phyloP scores from a whole-genome alignment of 345 rosid species.

The Turritis glabra region DNA sequence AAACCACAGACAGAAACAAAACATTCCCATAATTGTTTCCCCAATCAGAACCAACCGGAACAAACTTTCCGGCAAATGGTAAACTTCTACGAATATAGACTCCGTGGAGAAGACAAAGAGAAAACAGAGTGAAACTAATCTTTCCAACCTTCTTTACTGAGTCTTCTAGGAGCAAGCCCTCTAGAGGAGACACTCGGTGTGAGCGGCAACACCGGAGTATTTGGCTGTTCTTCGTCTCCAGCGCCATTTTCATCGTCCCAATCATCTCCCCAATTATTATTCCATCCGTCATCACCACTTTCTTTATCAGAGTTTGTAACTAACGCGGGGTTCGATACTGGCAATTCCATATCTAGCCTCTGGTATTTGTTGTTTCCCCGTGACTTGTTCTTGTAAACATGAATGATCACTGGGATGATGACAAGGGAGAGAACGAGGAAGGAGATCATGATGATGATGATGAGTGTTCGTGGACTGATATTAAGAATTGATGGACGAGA shows the following conservation, averaged over 20 bases:
- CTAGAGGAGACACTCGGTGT: conserved; percentile 71
- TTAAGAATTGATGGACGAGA: conserved; percentile 35
- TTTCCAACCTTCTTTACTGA: conserved; percentile 85
- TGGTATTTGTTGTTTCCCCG: conserved; percentile 48
- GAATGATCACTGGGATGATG: conserved; percentile 49
- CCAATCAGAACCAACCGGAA: neutral
- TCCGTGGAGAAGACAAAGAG: neutral
- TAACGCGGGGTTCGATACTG: conserved; percentile 37
- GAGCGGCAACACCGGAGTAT: conserved; percentile 59
- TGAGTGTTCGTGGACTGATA: conserved; percentile 42
- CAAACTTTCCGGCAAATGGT: no score
- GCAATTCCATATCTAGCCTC: conserved; percentile 65
- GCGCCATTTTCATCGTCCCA: conserved; percentile 54
- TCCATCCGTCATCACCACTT: conserved; percentile 61
- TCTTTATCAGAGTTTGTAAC: conserved; percentile 30
- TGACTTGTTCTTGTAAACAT: conserved; percentile 41
- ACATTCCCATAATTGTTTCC: no score
- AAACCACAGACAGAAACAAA: neutral
- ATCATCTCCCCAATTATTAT: conserved; percentile 74
- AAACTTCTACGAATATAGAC: neutral
- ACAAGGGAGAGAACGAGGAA: conserved; percentile 47
- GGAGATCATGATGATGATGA: conserved; percentile 37
- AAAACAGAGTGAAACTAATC: conserved; percentile 41
- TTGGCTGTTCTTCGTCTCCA: conserved; percentile 64
- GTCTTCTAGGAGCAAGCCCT: conserved; percentile 75